Evolutionary conservation across 1,139 yeast genomes (phyloP).

Genomic region (Ashbya aceris): DNA sequence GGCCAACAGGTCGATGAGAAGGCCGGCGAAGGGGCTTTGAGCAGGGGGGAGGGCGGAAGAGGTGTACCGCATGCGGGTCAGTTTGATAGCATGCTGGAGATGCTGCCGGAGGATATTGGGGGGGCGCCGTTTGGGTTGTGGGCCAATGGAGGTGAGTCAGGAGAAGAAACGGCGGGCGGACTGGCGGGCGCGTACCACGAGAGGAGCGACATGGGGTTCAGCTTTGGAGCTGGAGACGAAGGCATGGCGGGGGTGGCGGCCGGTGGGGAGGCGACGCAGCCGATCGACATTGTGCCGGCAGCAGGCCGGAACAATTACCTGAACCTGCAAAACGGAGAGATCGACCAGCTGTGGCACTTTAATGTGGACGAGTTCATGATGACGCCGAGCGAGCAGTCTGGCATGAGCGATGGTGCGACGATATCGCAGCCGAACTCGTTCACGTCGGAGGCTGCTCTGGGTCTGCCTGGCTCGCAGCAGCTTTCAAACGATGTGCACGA

Average conservation of each 20-base stretch:
- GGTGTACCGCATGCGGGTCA: constrained; percentile 2
- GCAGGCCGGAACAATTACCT: constrained; percentile 4
- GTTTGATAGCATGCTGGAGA: constrained; percentile 30
- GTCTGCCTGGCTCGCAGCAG: not conserved
- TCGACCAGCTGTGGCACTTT: constrained; percentile 31
- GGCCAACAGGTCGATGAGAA: not conserved
- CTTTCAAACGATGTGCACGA: not conserved
- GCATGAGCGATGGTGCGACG: constrained; percentile 29
- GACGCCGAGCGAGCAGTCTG: constrained; percentile 22
- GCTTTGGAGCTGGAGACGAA: not conserved
- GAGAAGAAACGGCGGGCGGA: not conserved
- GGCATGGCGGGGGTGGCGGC: not conserved
- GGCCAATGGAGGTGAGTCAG: not conserved
- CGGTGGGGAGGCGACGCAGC: constrained; percentile 5
- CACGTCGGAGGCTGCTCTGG: not conserved
- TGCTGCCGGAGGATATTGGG: constrained; percentile 26
- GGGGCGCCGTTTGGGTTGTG: not conserved
- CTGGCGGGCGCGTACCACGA: not conserved
- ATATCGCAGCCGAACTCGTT: constrained; percentile 30
- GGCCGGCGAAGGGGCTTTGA: not conserved
- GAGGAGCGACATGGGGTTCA: not conserved
- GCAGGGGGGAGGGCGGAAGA: not conserved
- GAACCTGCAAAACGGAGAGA: constrained; percentile 31
- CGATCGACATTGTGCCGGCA: constrained; percentile 8
- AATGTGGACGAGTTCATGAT: constrained; percentile 28